Evolutionary conservation across 148 eudicot species (phyloP).

Genomic region (Dysphania ambrosioides): DNA sequence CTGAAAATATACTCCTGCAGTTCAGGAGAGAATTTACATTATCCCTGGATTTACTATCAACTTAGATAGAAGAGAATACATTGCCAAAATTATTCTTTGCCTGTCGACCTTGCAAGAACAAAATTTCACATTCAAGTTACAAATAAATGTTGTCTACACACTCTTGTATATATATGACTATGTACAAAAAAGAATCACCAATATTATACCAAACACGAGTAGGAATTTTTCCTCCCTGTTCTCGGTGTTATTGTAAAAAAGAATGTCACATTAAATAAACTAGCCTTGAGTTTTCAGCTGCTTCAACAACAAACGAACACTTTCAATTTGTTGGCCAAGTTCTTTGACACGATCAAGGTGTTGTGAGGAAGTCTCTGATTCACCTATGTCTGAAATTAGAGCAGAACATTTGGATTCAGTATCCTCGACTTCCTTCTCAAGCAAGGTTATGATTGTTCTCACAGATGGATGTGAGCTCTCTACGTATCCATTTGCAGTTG

Average conservation of each 20-base stretch:
- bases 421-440: conserved; percentile 55
- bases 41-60: too few species aligned
- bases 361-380: conserved; percentile 41
- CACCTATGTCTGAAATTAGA: conserved; percentile 38
- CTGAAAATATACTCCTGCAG: too few species aligned
- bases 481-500: conserved; percentile 25
- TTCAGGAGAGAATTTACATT: too few species aligned
- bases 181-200: conserved; percentile 35
- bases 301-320: conserved; percentile 55
- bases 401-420: conserved; percentile 60
- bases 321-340: conserved; percentile 61
- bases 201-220: conserved; percentile 8
- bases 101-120: background rate
- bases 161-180: conserved; percentile 11
- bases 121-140: conserved; percentile 12
- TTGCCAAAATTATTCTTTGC: background rate
- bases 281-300: conserved; percentile 46
- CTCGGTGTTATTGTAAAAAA: background rate
- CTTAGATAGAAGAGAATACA: too few species aligned
- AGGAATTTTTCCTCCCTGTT: conserved; percentile 16
- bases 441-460: conserved; percentile 50
- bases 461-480: conserved; percentile 27
- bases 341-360: conserved; percentile 52
- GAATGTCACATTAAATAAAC: background rate
- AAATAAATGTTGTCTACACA: conserved; percentile 20